phyloP scores from a whole-genome alignment of 768 basidiomycete species.

The Amylocystis lapponica region DNA sequence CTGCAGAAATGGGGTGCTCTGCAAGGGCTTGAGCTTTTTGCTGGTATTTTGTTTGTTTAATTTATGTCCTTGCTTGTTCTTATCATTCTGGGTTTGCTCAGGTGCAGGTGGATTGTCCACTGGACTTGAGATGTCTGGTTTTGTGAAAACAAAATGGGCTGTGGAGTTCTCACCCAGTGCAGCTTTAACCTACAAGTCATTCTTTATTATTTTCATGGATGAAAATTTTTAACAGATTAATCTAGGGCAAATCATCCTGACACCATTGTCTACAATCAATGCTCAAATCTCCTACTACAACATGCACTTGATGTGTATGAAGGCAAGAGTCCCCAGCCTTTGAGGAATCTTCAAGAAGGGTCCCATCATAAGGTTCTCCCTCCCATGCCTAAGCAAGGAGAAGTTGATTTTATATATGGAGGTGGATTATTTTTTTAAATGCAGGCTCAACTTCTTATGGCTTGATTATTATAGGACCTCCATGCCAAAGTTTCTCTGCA shows the following conservation, averaged over 20 bases:
- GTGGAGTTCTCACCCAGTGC: constrained; percentile 62
- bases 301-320: constrained; percentile 47
- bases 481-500: constrained; percentile 67
- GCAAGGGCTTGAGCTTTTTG: constrained; percentile 61
- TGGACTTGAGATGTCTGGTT: constrained; percentile 56
- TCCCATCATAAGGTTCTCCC: constrained; percentile 25
- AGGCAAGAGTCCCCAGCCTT: constrained; percentile 32
- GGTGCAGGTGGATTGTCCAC: constrained; percentile 74
- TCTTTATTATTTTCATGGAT: no score
- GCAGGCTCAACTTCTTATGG: constrained; percentile 73
- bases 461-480: constrained; percentile 52
- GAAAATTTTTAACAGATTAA: constrained; percentile 1
- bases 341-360: constrained; percentile 35
- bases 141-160: constrained; percentile 62
- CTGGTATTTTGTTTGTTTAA: constrained; percentile 35
- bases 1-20: constrained; percentile 38
- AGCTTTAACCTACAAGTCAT: constrained; percentile 58
- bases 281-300: constrained; percentile 52
- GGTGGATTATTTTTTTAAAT: constrained; percentile 53
- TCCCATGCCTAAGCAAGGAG: constrained; percentile 50
- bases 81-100: constrained; percentile 19
- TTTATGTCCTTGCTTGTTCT: neutral
- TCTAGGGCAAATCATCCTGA: constrained; percentile 57
- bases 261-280: constrained; percentile 58
- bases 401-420: constrained; percentile 70